Percentiles rank a stretch among this genome's conserved stretches.
Evolutionary conservation across 2,329 filamentous ascomycete species (phyloP).

Genomic region (Colletotrichum lupini): DNA sequence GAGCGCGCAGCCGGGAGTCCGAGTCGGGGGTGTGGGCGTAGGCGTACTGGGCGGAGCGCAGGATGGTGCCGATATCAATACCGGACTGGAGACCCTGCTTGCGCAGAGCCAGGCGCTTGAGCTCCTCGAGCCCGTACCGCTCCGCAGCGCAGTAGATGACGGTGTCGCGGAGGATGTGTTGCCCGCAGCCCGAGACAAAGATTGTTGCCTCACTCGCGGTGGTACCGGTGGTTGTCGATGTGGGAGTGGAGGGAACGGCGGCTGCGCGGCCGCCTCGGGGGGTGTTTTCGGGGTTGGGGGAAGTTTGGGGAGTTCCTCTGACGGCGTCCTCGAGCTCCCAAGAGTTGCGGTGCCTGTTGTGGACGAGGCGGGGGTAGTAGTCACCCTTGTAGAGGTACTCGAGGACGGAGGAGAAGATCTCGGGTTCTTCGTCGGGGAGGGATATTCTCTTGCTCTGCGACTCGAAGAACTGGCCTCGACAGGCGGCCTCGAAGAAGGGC

Average conservation of each 20-base stretch:
- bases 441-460: constrained; percentile 82
- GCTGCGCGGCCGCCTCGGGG: constrained; percentile 55
- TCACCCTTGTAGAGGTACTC: constrained; percentile 96
- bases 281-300: constrained; percentile 60
- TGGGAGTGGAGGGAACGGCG: constrained; percentile 43
- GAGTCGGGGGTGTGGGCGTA: constrained; percentile 95
- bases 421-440: constrained; percentile 86
- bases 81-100: constrained; percentile 95
- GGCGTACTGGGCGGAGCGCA: constrained; percentile 92
- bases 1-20: constrained; percentile 92
- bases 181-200: constrained; percentile 78
- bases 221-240: constrained; percentile 38
- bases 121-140: constrained; percentile 88
- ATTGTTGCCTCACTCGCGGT: constrained; percentile 80
- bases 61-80: constrained; percentile 90
- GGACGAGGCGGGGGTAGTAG: constrained; percentile 85
- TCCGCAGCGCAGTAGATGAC: constrained; percentile 94
- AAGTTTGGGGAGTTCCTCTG: constrained; percentile 55
- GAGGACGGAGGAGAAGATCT: constrained; percentile 89
- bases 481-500: constrained; percentile 78
- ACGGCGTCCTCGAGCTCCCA: constrained; percentile 82
- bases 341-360: constrained; percentile 82
- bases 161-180: constrained; percentile 88
- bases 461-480: constrained; percentile 75
- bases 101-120: constrained; percentile 90